These are phyloP conservation scores for Chenopodium suecicum DNA, from an alignment of 148 eudicot genomes.

Conservation along the genomic window DNA sequence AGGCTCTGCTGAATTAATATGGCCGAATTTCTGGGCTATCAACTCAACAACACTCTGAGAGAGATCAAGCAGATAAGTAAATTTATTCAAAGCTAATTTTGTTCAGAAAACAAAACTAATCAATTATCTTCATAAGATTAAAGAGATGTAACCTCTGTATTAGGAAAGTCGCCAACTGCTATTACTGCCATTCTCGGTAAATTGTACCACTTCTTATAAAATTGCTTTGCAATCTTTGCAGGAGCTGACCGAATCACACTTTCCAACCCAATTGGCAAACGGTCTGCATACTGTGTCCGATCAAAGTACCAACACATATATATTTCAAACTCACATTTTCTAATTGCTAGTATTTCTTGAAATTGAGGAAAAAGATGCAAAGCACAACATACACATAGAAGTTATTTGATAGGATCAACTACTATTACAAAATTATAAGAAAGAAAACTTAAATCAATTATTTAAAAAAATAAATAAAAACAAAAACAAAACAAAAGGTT, in stretches of 20 bases:
- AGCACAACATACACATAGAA: not conserved
- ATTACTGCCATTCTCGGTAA: slow-evolving; percentile 81
- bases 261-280: slow-evolving; percentile 85
- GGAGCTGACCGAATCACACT: slow-evolving; percentile 63
- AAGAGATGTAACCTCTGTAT: slow-evolving; percentile 59
- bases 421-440: not conserved
- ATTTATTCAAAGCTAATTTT: not conserved
- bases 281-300: slow-evolving; percentile 72
- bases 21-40: slow-evolving; percentile 65
- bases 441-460: not conserved
- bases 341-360: not conserved
- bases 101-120: not conserved
- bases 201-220: slow-evolving; percentile 71
- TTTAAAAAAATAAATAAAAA: too few relatives aligned
- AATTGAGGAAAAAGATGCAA: not conserved
- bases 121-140: not conserved
- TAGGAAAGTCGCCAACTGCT: slow-evolving; percentile 84
- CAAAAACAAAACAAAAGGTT: not conserved
- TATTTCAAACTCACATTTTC: not conserved
- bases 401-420: not conserved
- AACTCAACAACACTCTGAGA: slow-evolving; percentile 68
- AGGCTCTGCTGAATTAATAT: slow-evolving; percentile 50
- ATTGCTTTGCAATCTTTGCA: slow-evolving; percentile 54
- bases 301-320: not conserved
- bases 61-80: slow-evolving; percentile 1